Percentiles rank a stretch among this genome's conserved stretches.
These are phyloP conservation scores for Malus sieversii DNA, from an alignment of 306 rosid species.

Conservation along the genomic window DNA sequence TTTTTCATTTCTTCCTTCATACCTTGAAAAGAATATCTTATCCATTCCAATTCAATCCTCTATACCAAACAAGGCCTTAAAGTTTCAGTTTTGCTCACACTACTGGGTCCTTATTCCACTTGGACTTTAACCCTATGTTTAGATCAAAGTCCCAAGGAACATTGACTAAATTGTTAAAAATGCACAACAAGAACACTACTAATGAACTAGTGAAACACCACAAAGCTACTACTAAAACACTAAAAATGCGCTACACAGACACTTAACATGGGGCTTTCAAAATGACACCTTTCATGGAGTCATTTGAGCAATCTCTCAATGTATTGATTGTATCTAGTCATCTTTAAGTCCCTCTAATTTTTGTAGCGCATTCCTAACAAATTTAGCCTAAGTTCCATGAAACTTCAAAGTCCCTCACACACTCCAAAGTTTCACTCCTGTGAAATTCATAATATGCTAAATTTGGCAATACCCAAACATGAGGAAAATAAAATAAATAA, in stretches of 20 bases:
- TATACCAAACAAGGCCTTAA: not conserved
- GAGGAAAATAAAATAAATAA: not conserved
- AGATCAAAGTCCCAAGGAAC: not conserved
- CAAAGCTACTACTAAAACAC: not conserved
- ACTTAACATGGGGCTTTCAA: not conserved
- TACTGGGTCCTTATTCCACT: not conserved
- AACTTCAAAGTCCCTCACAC: not conserved
- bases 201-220: not conserved
- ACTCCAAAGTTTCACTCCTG: not conserved
- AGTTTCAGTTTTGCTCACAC: not conserved
- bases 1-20: not conserved
- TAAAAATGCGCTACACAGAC: not conserved
- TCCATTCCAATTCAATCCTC: not conserved
- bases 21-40: not conserved
- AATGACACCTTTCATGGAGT: not conserved
- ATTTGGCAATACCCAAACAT: not conserved
- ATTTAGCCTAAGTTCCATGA: not conserved
- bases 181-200: not conserved
- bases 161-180: not conserved
- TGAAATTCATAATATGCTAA: not conserved
- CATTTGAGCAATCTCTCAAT: not conserved
- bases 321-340: not conserved
- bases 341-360: not conserved
- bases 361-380: not conserved
- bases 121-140: not conserved